Evolutionary conservation across 2,329 filamentous ascomycete genomes (phyloP).

Genomic region (Paradendryphiella salina): DNA sequence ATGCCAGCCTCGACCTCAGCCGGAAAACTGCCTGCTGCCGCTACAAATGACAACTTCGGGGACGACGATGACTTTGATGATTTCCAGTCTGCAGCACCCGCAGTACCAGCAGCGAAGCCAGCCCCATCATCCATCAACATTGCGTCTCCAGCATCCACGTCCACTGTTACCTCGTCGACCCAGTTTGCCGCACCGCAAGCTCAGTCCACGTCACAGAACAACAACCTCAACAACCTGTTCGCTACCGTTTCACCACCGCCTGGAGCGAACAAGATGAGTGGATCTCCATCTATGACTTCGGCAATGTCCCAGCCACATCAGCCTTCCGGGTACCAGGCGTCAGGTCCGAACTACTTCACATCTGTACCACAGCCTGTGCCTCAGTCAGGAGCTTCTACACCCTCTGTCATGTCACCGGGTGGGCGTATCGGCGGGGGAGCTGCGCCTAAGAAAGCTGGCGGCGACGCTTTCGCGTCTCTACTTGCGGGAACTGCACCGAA

Average conservation of each 20-base stretch:
- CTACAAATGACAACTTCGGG: constrained; percentile 50
- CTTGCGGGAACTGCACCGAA: constrained; percentile 79
- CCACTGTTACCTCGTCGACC: constrained; percentile 58
- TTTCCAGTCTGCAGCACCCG: constrained; percentile 78
- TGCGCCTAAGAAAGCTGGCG: constrained; percentile 58
- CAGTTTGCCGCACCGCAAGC: constrained; percentile 84
- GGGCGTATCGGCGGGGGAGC: constrained; percentile 47
- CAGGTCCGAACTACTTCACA: constrained; percentile 92
- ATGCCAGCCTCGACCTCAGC: constrained; percentile 54
- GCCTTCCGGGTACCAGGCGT: constrained; percentile 70
- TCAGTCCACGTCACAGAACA: constrained; percentile 78
- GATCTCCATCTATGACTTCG: constrained; percentile 50
- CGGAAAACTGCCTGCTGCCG: constrained; percentile 48
- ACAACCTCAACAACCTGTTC: constrained; percentile 79
- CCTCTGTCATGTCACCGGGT: constrained; percentile 49
- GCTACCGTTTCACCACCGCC: constrained; percentile 77
- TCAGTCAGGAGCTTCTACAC: constrained; percentile 46
- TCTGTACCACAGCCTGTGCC: constrained; percentile 61
- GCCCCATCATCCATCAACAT: constrained; percentile 50
- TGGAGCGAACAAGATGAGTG: constrained; percentile 56
- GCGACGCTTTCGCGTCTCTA: constrained; percentile 87
- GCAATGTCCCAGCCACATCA: constrained; percentile 55
- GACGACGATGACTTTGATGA: constrained; percentile 96
- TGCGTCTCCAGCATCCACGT: constrained; percentile 53
- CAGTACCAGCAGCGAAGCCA: constrained; percentile 46